Base-by-base conservation (phyloP, 306 rosid species). In the Vachellia collinsii region DNA sequence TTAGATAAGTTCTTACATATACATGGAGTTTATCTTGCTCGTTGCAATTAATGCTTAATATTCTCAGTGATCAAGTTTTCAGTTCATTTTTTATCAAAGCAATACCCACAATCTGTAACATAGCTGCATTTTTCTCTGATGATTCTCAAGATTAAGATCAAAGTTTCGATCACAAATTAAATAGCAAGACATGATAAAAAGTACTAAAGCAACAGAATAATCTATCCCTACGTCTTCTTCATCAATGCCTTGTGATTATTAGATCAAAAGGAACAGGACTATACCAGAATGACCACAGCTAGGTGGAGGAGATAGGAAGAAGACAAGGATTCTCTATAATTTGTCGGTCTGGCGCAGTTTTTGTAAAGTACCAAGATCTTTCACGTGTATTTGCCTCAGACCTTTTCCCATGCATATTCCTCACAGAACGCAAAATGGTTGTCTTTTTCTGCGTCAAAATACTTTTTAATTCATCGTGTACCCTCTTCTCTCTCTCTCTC, bases 301-400 rank as follows among this genome's bases (percentile, higher is more conserved):
- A 75, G 81, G 77, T 79, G 74, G 50, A 37, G 37, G 16, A 12
- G 61, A n/a, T 54, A n/a, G 61, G 76, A 73, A 80, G 72, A 74
- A 80, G 69, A 80, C 81, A 83, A 83, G 72, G 53, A 73, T 74
- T 84, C 84, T 72, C 64, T 48, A 71, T 72, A 80, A 78, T 77
- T 68, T 67, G 80, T 67, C 41, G 6, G 61, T 56, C 41, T 69
- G 37, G 58, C 58, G 65, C 41, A 69, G 64, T 39, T 68, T 53
- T 73, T 80, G 85, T 80, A 81, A 77, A 75, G 79, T 77, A 83
- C 68, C 85, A 80, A 83, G 78, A 74, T 72, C 11, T 80, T 76
- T 86, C 89, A 86, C 87, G 86, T 83, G 89, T 68, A 46, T 75
- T 71, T 82, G 64, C 34, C 20, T 23, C 76, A 42, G 75, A 77